Evolutionary conservation across 2,329 filamentous ascomycete genomes (phyloP), one percentile per base, ranked within the genome.

Genomic region (Myotisia sp.): DNA sequence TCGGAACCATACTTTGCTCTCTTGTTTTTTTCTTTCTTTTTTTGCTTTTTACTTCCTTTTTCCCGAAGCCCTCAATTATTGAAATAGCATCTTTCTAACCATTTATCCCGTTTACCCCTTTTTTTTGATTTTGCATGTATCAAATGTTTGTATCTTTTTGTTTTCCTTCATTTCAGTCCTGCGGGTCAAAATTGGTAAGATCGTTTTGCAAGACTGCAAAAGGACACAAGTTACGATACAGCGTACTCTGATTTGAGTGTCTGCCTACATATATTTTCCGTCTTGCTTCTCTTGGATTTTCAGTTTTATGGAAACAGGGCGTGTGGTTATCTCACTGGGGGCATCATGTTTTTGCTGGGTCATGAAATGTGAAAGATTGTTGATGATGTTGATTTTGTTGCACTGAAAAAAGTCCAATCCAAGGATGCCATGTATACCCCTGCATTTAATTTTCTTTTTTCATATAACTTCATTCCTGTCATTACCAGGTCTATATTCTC

Each of bases 361-460:
- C n/a, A n/a, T n/a, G n/a, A n/a, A n/a, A n/a, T n/a, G n/a, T n/a
- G n/a, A n/a, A n/a, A n/a, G n/a, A n/a, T n/a, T n/a, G n/a, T n/a
- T n/a, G n/a, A n/a, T n/a, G 19, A 18, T 3, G 19, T 31, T 21
- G 29, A 21, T 13, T 21, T 31, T 19, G n/a, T n/a, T n/a, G n/a
- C n/a, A n/a, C n/a, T 22, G n/a, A n/a, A 23, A 31, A 14, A 31
- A n/a, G 18, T 12, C 12, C 29, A 32, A 31, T n/a, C 17, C 13
- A 22, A 13, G n/a, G 18, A 32, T 32, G 24, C 20, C 29, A 32
- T 32, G 29, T 32, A 32, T 32, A 32, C 29, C 29, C 29, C 19
- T 32, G 29, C 29, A 32, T 32, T n/a, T 23, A 23, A 6, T 23
- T n/a, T 7, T 23, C 22, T 23, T 23, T 23, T n/a, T 7, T 23